A percentile compares a stretch with the other conserved stretches of the same genome.
These are phyloP conservation scores for Medicago ruthenica DNA, from an alignment of 306 rosid species.

Conservation along the genomic window DNA sequence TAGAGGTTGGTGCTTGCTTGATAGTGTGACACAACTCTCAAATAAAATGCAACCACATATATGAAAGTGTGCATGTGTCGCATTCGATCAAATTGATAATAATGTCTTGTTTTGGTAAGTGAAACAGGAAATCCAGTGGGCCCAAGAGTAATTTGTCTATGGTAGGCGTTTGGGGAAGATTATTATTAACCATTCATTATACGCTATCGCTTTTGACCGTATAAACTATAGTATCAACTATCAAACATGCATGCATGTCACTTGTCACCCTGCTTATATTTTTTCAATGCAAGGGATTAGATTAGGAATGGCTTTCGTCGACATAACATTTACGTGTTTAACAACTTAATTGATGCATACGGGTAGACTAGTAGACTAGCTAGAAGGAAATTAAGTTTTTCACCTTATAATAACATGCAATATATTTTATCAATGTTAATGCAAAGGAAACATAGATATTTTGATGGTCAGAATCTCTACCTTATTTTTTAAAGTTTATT, in stretches of 20 bases:
- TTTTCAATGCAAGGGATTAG: slow-evolving; percentile 34
- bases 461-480: no score
- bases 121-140: neutral
- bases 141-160: slow-evolving; percentile 1
- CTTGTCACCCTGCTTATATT: neutral
- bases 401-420: neutral
- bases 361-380: neutral
- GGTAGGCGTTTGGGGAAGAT: slow-evolving; percentile 23
- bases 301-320: slow-evolving; percentile 31
- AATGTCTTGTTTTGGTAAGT: slow-evolving; percentile 19
- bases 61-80: slow-evolving; percentile 1
- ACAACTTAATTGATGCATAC: neutral
- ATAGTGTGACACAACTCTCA: slow-evolving; percentile 12
- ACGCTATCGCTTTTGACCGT: slow-evolving; percentile 27
- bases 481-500: no score
- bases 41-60: slow-evolving; percentile 41
- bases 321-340: slow-evolving; percentile 43
- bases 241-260: neutral
- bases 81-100: slow-evolving; percentile 39
- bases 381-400: neutral
- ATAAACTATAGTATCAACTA: neutral
- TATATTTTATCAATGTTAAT: neutral
- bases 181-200: slow-evolving; percentile 28
- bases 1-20: slow-evolving; percentile 36
- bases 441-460: neutral